These are phyloP conservation scores for Chrysochromulina parva DNA, from an alignment of 78 protist species.

Conservation along the genomic window DNA sequence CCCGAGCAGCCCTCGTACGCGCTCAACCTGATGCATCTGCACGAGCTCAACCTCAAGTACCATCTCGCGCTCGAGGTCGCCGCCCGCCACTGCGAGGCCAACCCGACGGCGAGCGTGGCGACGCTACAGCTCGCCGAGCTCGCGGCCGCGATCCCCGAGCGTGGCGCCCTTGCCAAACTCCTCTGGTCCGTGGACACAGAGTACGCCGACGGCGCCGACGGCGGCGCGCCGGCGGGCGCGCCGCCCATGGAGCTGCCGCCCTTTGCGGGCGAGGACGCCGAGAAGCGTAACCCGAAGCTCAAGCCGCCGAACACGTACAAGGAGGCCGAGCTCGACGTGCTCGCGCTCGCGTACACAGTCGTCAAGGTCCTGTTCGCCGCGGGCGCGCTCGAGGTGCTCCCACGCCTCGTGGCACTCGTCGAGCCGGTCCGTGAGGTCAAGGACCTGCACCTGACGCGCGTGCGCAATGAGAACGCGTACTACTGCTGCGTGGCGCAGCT, in stretches of 20 bases:
- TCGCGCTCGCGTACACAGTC: constrained; percentile 75
- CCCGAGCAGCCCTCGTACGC: constrained; percentile 48
- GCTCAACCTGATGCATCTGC: constrained; percentile 51
- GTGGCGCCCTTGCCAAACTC: no score
- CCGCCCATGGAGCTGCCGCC: no score
- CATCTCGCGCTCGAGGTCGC: no score
- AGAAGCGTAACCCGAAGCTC: no score
- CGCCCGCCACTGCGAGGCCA: no score
- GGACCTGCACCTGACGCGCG: constrained; percentile 71
- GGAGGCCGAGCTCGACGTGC: constrained; percentile 72
- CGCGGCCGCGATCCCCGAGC: not conserved
- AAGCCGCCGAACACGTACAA: no score
- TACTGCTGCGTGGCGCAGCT: constrained; percentile 64
- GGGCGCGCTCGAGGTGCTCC: constrained; percentile 68
- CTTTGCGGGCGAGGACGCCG: no score
- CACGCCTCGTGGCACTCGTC: constrained; percentile 50
- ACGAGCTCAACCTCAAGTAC: constrained; percentile 55
- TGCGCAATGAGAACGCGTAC: constrained; percentile 89
- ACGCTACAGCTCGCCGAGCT: no score
- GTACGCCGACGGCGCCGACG: not conserved
- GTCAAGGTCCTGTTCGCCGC: constrained; percentile 68
- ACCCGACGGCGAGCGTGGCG: no score
- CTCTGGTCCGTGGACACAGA: not conserved
- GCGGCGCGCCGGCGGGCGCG: not conserved
- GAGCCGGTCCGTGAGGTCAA: constrained; percentile 24